phyloP scores from a whole-genome alignment of 768 basidiomycete species.

The Tephrocybe sp. region DNA sequence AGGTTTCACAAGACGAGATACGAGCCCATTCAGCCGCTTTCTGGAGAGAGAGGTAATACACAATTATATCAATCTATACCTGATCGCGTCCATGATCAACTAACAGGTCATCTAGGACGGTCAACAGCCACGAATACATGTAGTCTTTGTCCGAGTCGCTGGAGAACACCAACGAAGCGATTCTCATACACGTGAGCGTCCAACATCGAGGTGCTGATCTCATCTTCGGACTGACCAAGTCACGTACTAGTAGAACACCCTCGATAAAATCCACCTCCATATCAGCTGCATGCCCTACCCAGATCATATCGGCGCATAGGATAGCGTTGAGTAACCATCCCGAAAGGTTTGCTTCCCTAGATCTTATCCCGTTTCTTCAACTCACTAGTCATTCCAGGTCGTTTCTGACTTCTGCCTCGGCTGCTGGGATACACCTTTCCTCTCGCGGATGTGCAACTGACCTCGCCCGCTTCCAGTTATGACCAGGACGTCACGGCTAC shows the following conservation, averaged over 20 bases:
- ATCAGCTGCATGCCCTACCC: constrained; percentile 90
- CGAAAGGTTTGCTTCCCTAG: constrained; percentile 57
- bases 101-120: too few species aligned
- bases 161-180: too few species aligned
- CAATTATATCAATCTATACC: too few species aligned
- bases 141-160: too few species aligned
- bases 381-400: constrained; percentile 35
- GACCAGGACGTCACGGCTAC: constrained; percentile 40
- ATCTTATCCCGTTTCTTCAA: not conserved
- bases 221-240: too few species aligned
- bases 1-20: too few species aligned
- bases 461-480: constrained; percentile 53
- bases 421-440: constrained; percentile 96
- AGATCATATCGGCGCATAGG: constrained; percentile 85
- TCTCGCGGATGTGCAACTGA: constrained; percentile 90
- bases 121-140: too few species aligned
- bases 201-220: too few species aligned
- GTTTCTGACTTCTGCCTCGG: constrained; percentile 96
- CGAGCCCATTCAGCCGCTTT: too few species aligned
- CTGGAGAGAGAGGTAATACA: too few species aligned
- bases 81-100: too few species aligned
- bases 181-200: too few species aligned
- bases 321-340: constrained; percentile 85
- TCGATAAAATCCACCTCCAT: constrained; percentile 85
- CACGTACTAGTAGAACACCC: constrained; percentile 55